A percentile compares a stretch with the other conserved stretches of the same genome.
phyloP scores from a whole-genome alignment of 1,284 basidiomycete species.

The Bondarzewia mesenterica region DNA sequence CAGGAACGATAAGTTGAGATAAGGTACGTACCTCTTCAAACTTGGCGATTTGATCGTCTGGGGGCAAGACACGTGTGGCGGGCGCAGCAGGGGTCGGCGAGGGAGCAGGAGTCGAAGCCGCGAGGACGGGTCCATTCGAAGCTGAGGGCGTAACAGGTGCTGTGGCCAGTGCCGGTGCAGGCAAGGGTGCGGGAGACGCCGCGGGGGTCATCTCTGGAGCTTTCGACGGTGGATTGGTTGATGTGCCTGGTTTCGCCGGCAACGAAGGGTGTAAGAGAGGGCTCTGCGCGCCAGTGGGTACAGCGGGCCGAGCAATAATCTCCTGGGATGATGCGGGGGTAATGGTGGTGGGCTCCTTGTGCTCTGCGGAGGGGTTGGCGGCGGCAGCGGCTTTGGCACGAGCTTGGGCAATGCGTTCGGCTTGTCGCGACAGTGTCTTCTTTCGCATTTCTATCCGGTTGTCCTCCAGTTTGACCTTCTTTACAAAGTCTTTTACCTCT shows the following conservation, averaged over 20 bases:
- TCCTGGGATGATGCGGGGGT: conserved; percentile 7
- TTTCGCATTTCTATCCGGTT: conserved; percentile 52
- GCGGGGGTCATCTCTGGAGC: neutral
- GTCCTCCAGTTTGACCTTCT: conserved; percentile 61
- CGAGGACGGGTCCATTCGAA: conserved; percentile 15
- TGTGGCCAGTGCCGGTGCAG: neutral
- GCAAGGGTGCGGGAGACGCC: neutral
- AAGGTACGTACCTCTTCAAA: conserved; percentile 48
- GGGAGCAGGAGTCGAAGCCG: conserved; percentile 17
- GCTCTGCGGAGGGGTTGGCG: conserved; percentile 5
- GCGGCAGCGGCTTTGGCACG: conserved; percentile 29
- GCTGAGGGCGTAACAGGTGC: conserved; percentile 14
- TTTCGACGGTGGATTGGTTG: conserved; percentile 1
- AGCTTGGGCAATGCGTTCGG: conserved; percentile 36
- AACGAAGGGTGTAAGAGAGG: conserved; percentile 60
- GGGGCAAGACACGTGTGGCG: conserved; percentile 15
- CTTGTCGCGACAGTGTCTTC: conserved; percentile 40
- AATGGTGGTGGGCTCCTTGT: conserved; percentile 9
- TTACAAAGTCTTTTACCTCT: conserved; percentile 64
- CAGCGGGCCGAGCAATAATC: conserved; percentile 2
- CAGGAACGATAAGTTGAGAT: neutral
- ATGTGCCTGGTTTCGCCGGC: conserved; percentile 40
- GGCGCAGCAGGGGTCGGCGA: conserved; percentile 21
- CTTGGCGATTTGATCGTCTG: conserved; percentile 46
- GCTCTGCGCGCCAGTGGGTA: conserved; percentile 13